Base-by-base conservation (phyloP, 371 early-diverging fungal species). In the Thermomucor indicae-seudaticae region DNA sequence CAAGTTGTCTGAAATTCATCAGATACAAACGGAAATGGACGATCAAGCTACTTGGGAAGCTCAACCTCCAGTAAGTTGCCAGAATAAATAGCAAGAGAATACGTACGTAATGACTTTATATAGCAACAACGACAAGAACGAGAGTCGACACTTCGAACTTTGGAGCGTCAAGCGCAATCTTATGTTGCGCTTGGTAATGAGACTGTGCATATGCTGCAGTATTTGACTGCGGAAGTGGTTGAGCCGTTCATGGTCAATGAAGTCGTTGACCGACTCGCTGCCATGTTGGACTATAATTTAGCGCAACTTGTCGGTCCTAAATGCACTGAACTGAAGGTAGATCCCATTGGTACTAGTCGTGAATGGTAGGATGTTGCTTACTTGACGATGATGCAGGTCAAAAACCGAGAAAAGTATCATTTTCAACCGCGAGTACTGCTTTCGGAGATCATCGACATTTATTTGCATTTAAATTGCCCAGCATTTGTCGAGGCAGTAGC, bases 281-380 rank as follows among this genome's bases (percentile, higher is more conserved):
- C 96, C 29, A 97, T 98, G 95, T 69, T 99, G 52, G 91, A 98
- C 66, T 96, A 91, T 65, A 97, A 96, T 55, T 74, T 99, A 22
- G 81, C 84, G 3, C 85, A 90, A 22, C 67, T 99, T 47, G 97
- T 93, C 4, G 99, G 99, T 1, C 96, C 96, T 5, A 90, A 89
- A 60, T 95, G 95, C 64, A 86, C 90, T 2, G 93, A 91, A 35
- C 80, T 99, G 23, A 93, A 90, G 60, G 79, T 53, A 32, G 43
- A 45, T 20, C n/a, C 1, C 14, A 25, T 32, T n/a, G n/a, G 16
- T 20, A 29, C 25, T 32, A 17, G 1, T 27, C 27, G 49, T 25
- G 7, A 28, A 11, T 20, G n/a, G 12, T 34, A 12, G 3, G 20
- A n/a, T 8, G 20, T 20, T n/a, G 16, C 25, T 53, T 46, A 1